Conservation (phyloP, 192 early-diverging fungal genomes). For the Coemansia reversa region DNA sequence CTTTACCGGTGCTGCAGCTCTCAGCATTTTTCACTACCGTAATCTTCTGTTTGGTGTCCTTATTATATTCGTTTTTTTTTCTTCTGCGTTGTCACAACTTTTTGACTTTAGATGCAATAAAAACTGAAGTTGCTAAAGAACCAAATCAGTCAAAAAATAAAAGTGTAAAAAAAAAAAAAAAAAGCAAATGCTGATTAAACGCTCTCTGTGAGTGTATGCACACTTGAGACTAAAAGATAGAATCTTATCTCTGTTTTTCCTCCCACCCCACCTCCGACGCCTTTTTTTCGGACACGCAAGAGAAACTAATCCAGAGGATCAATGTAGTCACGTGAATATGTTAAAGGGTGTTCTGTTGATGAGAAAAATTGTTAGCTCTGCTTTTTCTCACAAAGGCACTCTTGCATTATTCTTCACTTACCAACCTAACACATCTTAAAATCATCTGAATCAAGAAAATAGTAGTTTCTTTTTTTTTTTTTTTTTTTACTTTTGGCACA, state of each 20-base stretch:
- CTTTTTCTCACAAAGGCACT: neutral
- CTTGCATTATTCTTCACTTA: conserved; percentile 1
- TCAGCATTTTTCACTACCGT: conserved; percentile 12
- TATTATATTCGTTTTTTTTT: conserved; percentile 11
- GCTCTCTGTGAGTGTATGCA: neutral
- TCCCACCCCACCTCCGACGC: neutral
- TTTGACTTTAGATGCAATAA: conserved; percentile 5
- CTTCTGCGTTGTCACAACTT: neutral
- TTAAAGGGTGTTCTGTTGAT: too few relatives aligned
- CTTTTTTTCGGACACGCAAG: conserved; percentile 3
- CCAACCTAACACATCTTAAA: too few relatives aligned
- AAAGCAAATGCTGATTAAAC: neutral
- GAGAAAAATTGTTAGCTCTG: too few relatives aligned
- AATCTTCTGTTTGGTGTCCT: conserved; percentile 3
- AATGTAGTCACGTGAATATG: too few relatives aligned
- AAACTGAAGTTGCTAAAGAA: neutral
- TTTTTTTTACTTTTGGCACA: too few relatives aligned
- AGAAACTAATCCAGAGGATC: too few relatives aligned
- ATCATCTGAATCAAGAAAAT: too few relatives aligned
- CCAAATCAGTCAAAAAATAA: neutral
- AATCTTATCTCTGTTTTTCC: neutral
- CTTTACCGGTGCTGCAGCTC: neutral
- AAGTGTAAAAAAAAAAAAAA: neutral
- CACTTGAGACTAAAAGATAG: neutral
- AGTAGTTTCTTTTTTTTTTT: too few relatives aligned